Base-by-base conservation (phyloP, 164 flowering plant genomes). In the Aristolochia fimbriata region DNA sequence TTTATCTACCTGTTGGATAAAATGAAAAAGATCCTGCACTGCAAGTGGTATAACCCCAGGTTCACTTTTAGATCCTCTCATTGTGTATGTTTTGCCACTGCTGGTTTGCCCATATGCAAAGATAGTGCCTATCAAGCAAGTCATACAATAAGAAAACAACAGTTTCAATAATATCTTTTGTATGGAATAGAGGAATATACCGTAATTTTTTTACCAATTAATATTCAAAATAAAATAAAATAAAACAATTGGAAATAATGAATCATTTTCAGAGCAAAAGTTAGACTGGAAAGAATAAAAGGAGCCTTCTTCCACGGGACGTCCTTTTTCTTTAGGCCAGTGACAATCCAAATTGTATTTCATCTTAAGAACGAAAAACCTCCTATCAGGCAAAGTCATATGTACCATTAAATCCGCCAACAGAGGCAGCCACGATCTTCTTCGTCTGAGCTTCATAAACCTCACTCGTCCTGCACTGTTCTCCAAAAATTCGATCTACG, bases 71-170 rank as follows among this genome's bases (percentile, higher is more conserved):
- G 97, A 82, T 33, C 99, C 99, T 5, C 94, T 82, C 97, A 93
- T 93, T 2, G 99, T 93, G 68, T 87, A 78, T 12, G 99, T 93
- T 63, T 93, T 93, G 19, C 99, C 99, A 74, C 99, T 93, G 54
- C 80, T 93, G 1, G 99, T 93, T 74, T 93, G 99, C 54, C 99
- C 99, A 74, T 93, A 93, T 45, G 99, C 99, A 75, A 93, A 90
- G 27, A 88, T 97, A 60, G 97, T 93, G 2, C 97, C 98, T 90
- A 57, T 12, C 67, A 37, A 7, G 51, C 9, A 37, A 6, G 43
- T 37, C 43, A 37, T 37, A 37, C 43, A 37, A 37, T 7, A 37
- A 3, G 43, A 37, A 37, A n/a, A 37, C 10, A 37, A 37, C 43
- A 37, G 43, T 37, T 37, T 37, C 43, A 37, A 37, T 10, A 37